phyloP scores from a whole-genome alignment of 352 stramenopile genomes.

The Pythium brassicae region DNA sequence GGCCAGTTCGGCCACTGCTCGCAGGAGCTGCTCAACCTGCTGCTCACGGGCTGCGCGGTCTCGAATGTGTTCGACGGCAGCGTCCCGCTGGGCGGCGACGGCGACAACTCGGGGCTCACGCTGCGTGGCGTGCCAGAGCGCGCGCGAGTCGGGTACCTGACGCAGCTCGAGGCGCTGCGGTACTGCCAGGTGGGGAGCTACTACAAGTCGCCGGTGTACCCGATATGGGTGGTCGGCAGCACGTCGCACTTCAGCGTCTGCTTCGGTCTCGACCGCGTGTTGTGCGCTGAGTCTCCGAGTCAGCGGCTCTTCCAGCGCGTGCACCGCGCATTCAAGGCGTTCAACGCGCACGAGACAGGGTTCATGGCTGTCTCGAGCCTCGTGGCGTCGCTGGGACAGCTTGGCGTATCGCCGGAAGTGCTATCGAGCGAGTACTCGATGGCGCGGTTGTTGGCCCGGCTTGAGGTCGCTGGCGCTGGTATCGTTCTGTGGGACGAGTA shows the following conservation, averaged over 20 bases:
- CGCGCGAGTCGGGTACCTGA: conserved; percentile 81
- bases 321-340: conserved; percentile 86
- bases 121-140: conserved; percentile 54
- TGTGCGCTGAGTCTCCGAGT: conserved; percentile 64
- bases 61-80: conserved; percentile 85
- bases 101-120: conserved; percentile 33
- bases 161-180: conserved; percentile 85
- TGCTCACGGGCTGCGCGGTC: conserved; percentile 70
- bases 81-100: conserved; percentile 64
- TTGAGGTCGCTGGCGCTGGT: conserved; percentile 72
- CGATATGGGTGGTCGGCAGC: conserved; percentile 89
- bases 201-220: conserved; percentile 86
- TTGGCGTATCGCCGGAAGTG: conserved; percentile 56
- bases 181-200: conserved; percentile 90
- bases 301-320: conserved; percentile 80
- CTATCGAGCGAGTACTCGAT: conserved; percentile 59
- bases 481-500: conserved; percentile 93
- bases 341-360: conserved; percentile 84
- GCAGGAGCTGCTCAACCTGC: conserved; percentile 85
- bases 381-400: conserved; percentile 49
- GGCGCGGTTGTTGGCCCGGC: conserved; percentile 41
- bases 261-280: conserved; percentile 58
- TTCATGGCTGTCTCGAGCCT: conserved; percentile 78
- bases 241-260: conserved; percentile 89
- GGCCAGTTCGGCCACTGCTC: conserved; percentile 75